These are phyloP conservation scores for Obelidium mucronatum DNA, from an alignment of 192 early-diverging fungal genomes.

Conservation along the genomic window DNA sequence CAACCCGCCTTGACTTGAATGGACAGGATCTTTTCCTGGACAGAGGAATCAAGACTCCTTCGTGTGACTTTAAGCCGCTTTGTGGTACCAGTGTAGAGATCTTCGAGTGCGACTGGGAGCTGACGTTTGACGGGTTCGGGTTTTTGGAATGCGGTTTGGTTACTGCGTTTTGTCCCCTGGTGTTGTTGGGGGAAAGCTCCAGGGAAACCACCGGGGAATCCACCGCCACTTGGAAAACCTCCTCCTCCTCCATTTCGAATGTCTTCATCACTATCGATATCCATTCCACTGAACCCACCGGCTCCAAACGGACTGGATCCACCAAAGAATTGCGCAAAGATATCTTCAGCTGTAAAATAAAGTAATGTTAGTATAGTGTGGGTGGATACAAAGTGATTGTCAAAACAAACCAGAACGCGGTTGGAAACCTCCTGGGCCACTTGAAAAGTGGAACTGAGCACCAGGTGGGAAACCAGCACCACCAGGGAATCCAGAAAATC, in stretches of 20 bases:
- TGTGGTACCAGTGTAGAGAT: constrained; percentile 86
- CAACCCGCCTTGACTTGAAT: constrained; percentile 92
- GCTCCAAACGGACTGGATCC: constrained; percentile 55
- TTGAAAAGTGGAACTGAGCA: constrained; percentile 20
- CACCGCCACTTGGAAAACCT: constrained; percentile 52
- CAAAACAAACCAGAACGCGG: constrained; percentile 55
- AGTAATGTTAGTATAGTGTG: neutral
- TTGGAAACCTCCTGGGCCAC: constrained; percentile 70
- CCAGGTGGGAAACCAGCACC: constrained; percentile 39
- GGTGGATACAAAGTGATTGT: neutral
- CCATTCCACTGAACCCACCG: constrained; percentile 50
- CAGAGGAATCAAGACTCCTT: constrained; percentile 55
- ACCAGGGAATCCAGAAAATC: constrained; percentile 61
- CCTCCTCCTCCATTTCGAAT: constrained; percentile 47
- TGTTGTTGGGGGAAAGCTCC: constrained; percentile 25
- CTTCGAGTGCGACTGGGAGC: constrained; percentile 87
- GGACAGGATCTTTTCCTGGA: constrained; percentile 81
- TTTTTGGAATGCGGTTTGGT: constrained; percentile 20
- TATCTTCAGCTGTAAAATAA: constrained; percentile 77
- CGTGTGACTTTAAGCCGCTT: constrained; percentile 95
- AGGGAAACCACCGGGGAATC: constrained; percentile 60
- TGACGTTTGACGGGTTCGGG: constrained; percentile 62
- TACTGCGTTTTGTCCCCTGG: constrained; percentile 15
- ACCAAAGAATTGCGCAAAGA: constrained; percentile 91
- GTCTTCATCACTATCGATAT: constrained; percentile 58